A percentile compares a stretch with the other conserved stretches of the same genome.
Evolutionary conservation across 2,329 filamentous ascomycete species (phyloP).

Genomic region (Bipolaris victoriae): DNA sequence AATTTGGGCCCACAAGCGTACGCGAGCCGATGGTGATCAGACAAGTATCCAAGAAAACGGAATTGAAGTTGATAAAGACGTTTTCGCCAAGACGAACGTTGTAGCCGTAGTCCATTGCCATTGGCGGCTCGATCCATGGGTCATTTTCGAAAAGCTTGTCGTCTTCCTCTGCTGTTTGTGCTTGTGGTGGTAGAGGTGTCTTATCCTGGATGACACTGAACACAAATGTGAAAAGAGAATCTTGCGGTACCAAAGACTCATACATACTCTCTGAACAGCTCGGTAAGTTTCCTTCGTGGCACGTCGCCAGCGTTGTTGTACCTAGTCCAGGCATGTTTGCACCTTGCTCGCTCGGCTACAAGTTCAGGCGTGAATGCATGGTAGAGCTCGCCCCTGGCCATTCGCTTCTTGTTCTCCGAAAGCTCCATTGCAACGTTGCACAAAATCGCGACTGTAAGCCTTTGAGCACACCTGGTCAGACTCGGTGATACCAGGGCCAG

Average conservation of each 20-base stretch:
- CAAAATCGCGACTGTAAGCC: not conserved
- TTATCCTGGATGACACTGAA: slow-evolving; percentile 67
- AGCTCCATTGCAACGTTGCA: slow-evolving; percentile 25
- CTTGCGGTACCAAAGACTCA: not conserved
- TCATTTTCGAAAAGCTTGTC: slow-evolving; percentile 67
- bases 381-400: slow-evolving; percentile 74
- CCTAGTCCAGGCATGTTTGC: slow-evolving; percentile 63
- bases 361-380: slow-evolving; percentile 75
- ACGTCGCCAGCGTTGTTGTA: slow-evolving; percentile 70
- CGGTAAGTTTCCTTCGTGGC: slow-evolving; percentile 65
- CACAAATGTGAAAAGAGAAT: slow-evolving; percentile 17
- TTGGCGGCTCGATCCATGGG: slow-evolving; percentile 72
- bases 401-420: slow-evolving; percentile 53
- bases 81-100: slow-evolving; percentile 73
- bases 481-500: not conserved
- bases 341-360: slow-evolving; percentile 66
- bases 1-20: slow-evolving; percentile 79
- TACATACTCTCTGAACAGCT: slow-evolving; percentile 75
- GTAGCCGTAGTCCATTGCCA: slow-evolving; percentile 78
- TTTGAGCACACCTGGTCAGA: not conserved
- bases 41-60: slow-evolving; percentile 78
- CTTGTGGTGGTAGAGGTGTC: slow-evolving; percentile 66
- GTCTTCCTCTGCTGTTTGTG: slow-evolving; percentile 66
- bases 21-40: slow-evolving; percentile 75
- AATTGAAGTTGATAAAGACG: slow-evolving; percentile 78